These are phyloP conservation scores for Ogataea populi-albae DNA, from an alignment of 805 yeast genomes.

Conservation along the genomic window DNA sequence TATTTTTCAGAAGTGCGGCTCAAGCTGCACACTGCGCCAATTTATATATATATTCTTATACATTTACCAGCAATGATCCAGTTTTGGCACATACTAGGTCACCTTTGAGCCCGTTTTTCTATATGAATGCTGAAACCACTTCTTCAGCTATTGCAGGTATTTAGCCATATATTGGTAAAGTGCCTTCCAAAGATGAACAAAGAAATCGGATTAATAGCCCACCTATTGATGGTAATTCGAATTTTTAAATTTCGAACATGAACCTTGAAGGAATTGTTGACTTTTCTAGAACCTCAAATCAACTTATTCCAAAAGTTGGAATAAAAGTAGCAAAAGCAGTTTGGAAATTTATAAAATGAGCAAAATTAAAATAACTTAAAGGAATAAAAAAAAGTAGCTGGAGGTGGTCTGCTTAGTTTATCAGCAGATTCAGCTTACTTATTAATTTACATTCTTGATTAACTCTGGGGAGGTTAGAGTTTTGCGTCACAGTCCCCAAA, in stretches of 20 bases:
- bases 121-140: constrained; percentile 47
- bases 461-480: no score
- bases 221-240: constrained; percentile 11
- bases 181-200: constrained; percentile 36
- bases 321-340: constrained; percentile 4
- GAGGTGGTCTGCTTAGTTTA: no score
- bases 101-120: constrained; percentile 42
- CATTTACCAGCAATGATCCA: constrained; percentile 40
- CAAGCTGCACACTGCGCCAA: no score
- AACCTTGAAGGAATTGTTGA: constrained; percentile 9
- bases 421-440: no score
- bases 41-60: constrained; percentile 30
- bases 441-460: no score
- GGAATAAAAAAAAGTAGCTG: no score
- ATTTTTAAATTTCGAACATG: constrained; percentile 17
- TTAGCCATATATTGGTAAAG: constrained; percentile 42
- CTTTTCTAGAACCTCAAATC: constrained; percentile 9
- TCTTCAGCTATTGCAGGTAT: constrained; percentile 55
- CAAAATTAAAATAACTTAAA: no score
- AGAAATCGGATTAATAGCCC: constrained; percentile 16
- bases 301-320: constrained; percentile 12
- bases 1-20: no score
- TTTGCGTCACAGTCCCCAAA: no score
- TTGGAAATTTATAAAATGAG: no score
- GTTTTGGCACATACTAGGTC: constrained; percentile 40